Base-by-base conservation (phyloP, 1,139 yeast species). In the Geotrichum phurueaensis region DNA sequence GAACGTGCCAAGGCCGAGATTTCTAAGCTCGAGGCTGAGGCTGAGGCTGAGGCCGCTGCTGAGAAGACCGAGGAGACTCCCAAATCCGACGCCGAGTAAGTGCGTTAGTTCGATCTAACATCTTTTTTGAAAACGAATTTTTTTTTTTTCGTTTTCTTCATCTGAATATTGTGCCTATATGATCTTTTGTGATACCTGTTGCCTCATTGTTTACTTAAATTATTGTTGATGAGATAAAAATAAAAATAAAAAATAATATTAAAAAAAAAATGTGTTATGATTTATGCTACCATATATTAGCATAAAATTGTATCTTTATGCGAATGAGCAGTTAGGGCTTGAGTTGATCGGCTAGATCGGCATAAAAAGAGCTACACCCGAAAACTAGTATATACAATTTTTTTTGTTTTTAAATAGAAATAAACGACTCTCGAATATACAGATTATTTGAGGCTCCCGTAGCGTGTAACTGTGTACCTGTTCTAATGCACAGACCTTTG, bases 1-100 rank as follows among this genome's bases (percentile, higher is more conserved):
- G 89, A 82, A 63, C 81, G 81, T 66, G 96, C 94, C 63, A 84
- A 89, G 78, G 87, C 86, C 62, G 85, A 84, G 74, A 82, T 89
- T 67, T 87, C 87, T 66, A 81, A 85, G 72, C 78, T 89, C 54
- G 70, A 69, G 60, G 67, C 64, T 43, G 67, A 64, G 48, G 63
- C 56, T 3, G 64, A 54, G 31, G 23, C 57, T 49, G 60, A 48
- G 13, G 52, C 50, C 23, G 45, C 50, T 39, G 51, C 31, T 48
- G 31, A 23, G 13, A 29, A 15, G 2, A 31, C 53, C 29, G 53
- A 55, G 36, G 59, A 56, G 51, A 20, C 55, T 27, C 13, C 51
- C 43, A 53, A 56, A 51, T 50, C 58, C 36, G 50, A 56, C 51
- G 27, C 27, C 22, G 54, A 56, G 54, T 50, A 48, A 55, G 29